Evolutionary conservation across 345 rosid genomes (phyloP), one percentile per base, ranked within the genome.

Genomic region (Eucalyptus pauciflora): DNA sequence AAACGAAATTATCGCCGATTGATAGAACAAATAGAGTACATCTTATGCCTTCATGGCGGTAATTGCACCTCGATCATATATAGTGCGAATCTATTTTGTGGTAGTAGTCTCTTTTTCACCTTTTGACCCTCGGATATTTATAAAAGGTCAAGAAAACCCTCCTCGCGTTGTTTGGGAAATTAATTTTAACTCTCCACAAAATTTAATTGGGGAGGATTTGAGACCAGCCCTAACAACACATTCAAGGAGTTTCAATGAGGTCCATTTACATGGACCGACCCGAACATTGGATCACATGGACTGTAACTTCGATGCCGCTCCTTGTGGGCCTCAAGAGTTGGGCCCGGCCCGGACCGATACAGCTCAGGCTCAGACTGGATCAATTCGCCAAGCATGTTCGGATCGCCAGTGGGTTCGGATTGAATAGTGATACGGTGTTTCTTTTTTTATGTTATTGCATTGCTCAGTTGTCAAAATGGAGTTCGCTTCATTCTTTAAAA

Each of bases 1-100:
- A 24, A 24, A 56, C 1, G 0, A 22, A 56, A 56, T 56, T 56
- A 29, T 25, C 1, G 0, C 29, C 29, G 1, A 56, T 56, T 56
- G 29, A 24, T 22, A 56, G 1, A 4, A 22, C 1, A 56, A 56
- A 24, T 0, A 56, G 29, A 56, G 27, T 22, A 56, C 11, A 18
- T 22, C 5, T 56, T 22, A 56, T 24, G 29, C 0, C 29, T 56
- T 56, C 6, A 10, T 4, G 62, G 13, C 24, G 29, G 6, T 56
- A 24, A 56, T 56, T 56, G 62, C 3, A 56, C 1, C 62, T 56
- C 13, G 0, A 56, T 56, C 62, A 24, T 56, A 24, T 4, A 24
- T 4, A 9, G 29, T 56, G 62, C 1, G 20, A 24, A 24, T 56
- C 29, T 56, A 9, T 56, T 24, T 56, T 56, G 29, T 56, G 29